Percentiles rank a stretch among this genome's conserved stretches.
Conservation (phyloP, 2,329 filamentous ascomycete species). For the Sporothrix mexicana region DNA sequence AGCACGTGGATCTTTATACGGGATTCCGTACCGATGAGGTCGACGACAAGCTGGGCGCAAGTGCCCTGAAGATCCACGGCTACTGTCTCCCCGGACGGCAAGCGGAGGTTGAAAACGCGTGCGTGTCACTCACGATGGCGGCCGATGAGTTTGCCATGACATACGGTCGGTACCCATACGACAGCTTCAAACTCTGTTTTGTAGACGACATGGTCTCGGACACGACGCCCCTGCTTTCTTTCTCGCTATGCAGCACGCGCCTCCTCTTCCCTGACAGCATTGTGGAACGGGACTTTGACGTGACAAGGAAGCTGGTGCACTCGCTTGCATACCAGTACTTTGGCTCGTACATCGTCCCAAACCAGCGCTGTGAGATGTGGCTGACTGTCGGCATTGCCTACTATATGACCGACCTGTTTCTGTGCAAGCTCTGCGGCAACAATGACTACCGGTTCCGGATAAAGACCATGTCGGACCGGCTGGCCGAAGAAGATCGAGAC, state of each 20-base stretch:
- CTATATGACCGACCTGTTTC: constrained; percentile 93
- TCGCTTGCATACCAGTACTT: constrained; percentile 92
- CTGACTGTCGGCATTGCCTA: constrained; percentile 87
- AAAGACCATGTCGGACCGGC: constrained; percentile 80
- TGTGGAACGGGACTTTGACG: constrained; percentile 82
- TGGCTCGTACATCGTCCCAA: constrained; percentile 88
- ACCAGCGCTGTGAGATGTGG: constrained; percentile 82
- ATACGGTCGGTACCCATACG: constrained; percentile 89
- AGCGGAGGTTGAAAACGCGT: constrained; percentile 85
- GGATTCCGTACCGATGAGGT: constrained; percentile 90
- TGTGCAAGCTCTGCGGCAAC: constrained; percentile 88
- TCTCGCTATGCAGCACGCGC: constrained; percentile 86
- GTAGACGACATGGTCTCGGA: constrained; percentile 85
- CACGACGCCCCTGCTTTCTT: constrained; percentile 76
- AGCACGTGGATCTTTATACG: constrained; percentile 83
- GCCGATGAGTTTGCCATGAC: constrained; percentile 90
- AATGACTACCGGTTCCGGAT: constrained; percentile 93
- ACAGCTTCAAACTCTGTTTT: constrained; percentile 91
- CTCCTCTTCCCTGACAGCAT: constrained; percentile 84
- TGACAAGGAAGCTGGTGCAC: constrained; percentile 80
- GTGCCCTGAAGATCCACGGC: constrained; percentile 85
- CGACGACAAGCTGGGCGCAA: constrained; percentile 86
- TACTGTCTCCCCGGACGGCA: constrained; percentile 86
- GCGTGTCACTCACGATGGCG: constrained; percentile 80
- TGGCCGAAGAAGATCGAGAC: constrained; percentile 80